Conservation (phyloP, 805 yeast genomes). For the Peterozyma xylosa region DNA sequence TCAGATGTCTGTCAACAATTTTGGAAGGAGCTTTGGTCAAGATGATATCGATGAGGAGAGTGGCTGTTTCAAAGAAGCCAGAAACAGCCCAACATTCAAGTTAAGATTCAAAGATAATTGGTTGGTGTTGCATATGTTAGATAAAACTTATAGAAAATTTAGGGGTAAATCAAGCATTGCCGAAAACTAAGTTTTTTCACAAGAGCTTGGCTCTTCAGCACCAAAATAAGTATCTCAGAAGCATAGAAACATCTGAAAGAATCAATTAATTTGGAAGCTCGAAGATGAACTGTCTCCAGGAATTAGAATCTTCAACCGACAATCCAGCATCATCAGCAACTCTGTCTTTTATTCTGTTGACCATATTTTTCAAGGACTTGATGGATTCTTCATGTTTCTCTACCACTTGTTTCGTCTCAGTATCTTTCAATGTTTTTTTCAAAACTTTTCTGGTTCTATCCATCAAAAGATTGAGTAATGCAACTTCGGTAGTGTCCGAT, state of each 20-base stretch:
- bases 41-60: no score
- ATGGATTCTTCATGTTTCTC: constrained; percentile 44
- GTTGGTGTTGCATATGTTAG: neutral
- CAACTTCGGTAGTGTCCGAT: neutral
- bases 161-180: no score
- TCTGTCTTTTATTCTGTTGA: constrained; percentile 2
- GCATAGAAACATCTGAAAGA: no score
- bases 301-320: neutral
- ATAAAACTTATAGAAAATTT: no score
- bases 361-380: constrained; percentile 9
- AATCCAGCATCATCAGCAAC: neutral
- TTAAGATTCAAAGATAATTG: neutral
- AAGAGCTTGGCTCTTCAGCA: no score
- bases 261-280: neutral
- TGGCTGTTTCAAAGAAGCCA: no score
- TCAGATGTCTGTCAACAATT: no score
- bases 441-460: constrained; percentile 33
- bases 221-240: no score
- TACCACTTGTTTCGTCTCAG: constrained; percentile 60
- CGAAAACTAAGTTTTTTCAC: no score
- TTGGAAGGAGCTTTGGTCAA: no score
- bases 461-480: constrained; percentile 17
- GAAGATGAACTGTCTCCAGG: constrained; percentile 7
- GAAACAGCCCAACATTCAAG: neutral
- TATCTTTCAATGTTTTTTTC: constrained; percentile 43